Evolutionary conservation across 2,329 filamentous ascomycete genomes (phyloP).

Genomic region (Dryadomyces quercus-mongolicae): DNA sequence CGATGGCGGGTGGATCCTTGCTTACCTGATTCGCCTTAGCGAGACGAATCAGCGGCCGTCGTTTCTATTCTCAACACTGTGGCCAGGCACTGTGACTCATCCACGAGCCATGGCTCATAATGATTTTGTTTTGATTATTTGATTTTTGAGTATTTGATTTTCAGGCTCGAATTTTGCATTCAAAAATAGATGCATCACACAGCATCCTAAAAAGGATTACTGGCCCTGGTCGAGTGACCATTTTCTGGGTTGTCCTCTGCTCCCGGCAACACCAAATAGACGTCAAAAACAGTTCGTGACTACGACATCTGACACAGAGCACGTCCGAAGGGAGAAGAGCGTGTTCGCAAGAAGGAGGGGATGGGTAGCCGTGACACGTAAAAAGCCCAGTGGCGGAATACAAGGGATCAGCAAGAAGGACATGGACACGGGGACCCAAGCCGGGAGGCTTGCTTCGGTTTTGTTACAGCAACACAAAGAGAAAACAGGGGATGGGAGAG

Average conservation of each 20-base stretch:
- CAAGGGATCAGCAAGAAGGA: no score
- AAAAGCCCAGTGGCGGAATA: no score
- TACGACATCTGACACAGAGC: neutral
- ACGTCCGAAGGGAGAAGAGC: no score
- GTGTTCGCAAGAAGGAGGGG: no score
- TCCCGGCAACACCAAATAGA: neutral
- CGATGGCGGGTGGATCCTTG: neutral
- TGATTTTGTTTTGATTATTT: neutral
- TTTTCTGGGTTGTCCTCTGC: neutral
- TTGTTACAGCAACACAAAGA: neutral
- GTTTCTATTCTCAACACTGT: neutral
- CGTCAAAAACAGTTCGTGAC: neutral
- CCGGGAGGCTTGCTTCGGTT: no score
- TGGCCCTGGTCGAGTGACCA: neutral
- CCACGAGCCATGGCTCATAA: neutral
- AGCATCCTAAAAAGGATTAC: no score
- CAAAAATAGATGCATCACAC: no score
- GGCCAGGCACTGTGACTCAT: neutral
- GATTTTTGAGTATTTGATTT: no score
- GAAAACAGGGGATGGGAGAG: neutral
- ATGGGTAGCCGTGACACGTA: no score
- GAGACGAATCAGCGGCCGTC: neutral
- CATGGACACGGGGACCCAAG: neutral
- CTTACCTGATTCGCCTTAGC: neutral
- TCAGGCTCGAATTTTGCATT: no score